These are phyloP conservation scores for Globisporangium radiosum DNA, from an alignment of 352 stramenopile species.

Conservation along the genomic window DNA sequence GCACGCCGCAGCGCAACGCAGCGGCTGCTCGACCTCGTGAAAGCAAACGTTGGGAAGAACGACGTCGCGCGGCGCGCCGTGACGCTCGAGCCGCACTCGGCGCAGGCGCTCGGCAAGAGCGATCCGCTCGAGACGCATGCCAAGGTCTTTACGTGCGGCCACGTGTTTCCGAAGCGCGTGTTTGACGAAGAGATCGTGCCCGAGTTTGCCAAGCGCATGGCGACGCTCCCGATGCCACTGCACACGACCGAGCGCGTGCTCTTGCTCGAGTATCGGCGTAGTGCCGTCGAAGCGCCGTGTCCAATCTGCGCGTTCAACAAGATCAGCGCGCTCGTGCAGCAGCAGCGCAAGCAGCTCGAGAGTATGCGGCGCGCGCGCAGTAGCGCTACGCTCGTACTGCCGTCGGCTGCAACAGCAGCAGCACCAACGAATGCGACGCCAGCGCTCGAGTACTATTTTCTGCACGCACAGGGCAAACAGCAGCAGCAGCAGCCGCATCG, in stretches of 20 bases:
- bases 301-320: conserved; percentile 80
- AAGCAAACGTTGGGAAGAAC: conserved; percentile 72
- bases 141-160: conserved; percentile 78
- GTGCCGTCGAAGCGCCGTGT: conserved; percentile 61
- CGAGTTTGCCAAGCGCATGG: conserved; percentile 81
- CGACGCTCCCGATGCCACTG: conserved; percentile 43
- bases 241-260: conserved; percentile 64
- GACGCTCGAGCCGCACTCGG: conserved; percentile 52
- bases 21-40: conserved; percentile 54
- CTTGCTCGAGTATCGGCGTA: conserved; percentile 53
- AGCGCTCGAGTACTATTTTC: conserved; percentile 39
- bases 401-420: background rate
- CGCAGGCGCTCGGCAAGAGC: conserved; percentile 64
- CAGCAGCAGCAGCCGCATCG: background rate
- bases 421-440: conserved; percentile 1
- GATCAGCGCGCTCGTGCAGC: conserved; percentile 51
- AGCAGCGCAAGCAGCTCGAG: conserved; percentile 18
- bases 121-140: conserved; percentile 83
- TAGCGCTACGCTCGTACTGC: background rate
- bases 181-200: conserved; percentile 80
- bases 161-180: conserved; percentile 80
- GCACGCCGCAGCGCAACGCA: conserved; percentile 14
- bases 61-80: conserved; percentile 47
- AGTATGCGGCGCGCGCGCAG: background rate
- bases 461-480: conserved; percentile 27